Base-by-base conservation (phyloP, 2,329 filamentous ascomycete genomes). In the Nigrospora osmanthi region DNA sequence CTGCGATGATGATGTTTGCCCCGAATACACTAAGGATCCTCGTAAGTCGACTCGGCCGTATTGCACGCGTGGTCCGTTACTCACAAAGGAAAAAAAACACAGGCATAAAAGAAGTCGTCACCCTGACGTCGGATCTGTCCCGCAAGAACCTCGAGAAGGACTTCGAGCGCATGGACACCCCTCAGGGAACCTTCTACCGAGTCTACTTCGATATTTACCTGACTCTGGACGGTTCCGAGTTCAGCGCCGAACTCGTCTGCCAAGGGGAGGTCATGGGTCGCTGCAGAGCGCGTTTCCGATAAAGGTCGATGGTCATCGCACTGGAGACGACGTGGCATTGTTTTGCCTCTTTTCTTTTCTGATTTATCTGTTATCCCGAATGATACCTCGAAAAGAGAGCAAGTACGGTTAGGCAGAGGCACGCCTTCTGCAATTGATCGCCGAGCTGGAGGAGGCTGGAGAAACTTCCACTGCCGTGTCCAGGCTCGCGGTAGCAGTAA, bases 41-140 rank as follows among this genome's bases (percentile, higher is more conserved):
- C 88, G 93, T 95, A 83, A 83, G 90, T 87, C 51, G 37, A 32
- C 37, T 16, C 19, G 38, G 28, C 11, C 9, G 12, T n/a, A 7
- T 28, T 28, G 23, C 23, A 28, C 2, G 15, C 28, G 11, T 30
- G 30, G 3, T 2, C 12, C 12, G 14, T 16, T 7, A 31, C 3
- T 35, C 28, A 17, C 23, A 28, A 28, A 23, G 19, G 7, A 4
- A 28, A 28, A 41, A 14, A 45, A 35, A 34, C 49, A 51, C 54
- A 96, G 91, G 90, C 55, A 97, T 97, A 79, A 97, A 97, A 78
- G 93, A 97, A 69, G 89, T 97, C 46, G 93, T 97, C 52, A 98
- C 93, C 2, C 82, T 98, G 42, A 97, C 93, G 2, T 97, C 91
- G 2, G 93, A 98, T 63, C 76, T 98, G 46, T 96, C 90, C 40